Conservation (phyloP, 257 asterid species). For the Haberlea rhodopensis region DNA sequence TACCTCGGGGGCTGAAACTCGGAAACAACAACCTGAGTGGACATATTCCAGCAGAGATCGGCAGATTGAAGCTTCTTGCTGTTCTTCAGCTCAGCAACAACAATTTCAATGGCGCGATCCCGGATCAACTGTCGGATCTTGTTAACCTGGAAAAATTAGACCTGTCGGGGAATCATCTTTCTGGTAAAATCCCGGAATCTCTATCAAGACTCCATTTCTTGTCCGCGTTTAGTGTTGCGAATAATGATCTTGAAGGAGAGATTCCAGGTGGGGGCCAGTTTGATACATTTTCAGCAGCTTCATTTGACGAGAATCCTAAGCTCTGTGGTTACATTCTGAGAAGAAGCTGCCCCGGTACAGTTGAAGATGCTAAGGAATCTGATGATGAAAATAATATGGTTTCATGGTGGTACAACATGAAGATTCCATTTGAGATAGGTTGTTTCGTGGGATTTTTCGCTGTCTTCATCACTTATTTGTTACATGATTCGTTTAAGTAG, state of each 20-base stretch:
- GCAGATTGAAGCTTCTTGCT: neutral
- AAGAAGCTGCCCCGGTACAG: slow-evolving; percentile 16
- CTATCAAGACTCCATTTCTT: slow-evolving; percentile 42
- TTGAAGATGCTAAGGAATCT: slow-evolving; percentile 2
- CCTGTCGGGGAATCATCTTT: too few relatives aligned
- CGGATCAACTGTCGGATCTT: slow-evolving; percentile 37
- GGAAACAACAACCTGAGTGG: slow-evolving; percentile 26
- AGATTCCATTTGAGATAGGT: slow-evolving; percentile 37
- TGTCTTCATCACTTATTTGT: slow-evolving; percentile 13
- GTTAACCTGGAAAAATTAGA: too few relatives aligned
- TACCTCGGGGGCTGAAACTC: slow-evolving; percentile 19
- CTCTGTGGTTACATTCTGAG: slow-evolving; percentile 38
- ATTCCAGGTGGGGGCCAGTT: slow-evolving; percentile 51
- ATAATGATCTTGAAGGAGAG: slow-evolving; percentile 48
- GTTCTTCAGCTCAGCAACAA: slow-evolving; percentile 39
- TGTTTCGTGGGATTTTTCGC: slow-evolving; percentile 33
- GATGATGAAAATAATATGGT: neutral
- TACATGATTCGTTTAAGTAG: slow-evolving; percentile 5
- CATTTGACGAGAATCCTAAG: slow-evolving; percentile 46
- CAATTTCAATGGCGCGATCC: slow-evolving; percentile 43
- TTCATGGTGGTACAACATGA: slow-evolving; percentile 20
- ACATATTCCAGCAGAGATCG: slow-evolving; percentile 19
- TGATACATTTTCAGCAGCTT: slow-evolving; percentile 34
- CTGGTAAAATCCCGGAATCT: slow-evolving; percentile 45
- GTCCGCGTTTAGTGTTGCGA: slow-evolving; percentile 48